Base-by-base conservation (phyloP, 2,329 filamentous ascomycete genomes). In the Aspergillaceae sp. region DNA sequence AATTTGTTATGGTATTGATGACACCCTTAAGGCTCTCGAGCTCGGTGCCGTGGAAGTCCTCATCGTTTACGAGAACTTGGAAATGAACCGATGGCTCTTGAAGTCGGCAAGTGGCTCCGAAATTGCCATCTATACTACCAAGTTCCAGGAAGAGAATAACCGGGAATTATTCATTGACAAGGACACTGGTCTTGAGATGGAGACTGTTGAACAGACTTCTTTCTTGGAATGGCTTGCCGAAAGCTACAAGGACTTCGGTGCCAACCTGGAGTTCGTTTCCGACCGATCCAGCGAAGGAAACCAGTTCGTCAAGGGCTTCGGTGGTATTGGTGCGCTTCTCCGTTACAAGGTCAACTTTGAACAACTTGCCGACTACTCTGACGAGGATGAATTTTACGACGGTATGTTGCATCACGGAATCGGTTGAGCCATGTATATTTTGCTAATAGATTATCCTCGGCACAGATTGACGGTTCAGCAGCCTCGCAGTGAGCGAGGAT, bases 281-380 rank as follows among this genome's bases (percentile, higher is more conserved):
- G 94, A 98, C 68, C 85, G 89, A 56, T 97, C 91, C 50, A 94
- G 87, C 51, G 92, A 98, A 74, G 92, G 92, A 67, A 98, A 98
- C 74, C 92, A 98, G 76, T 98, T 98, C 73, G 92, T 98, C 63
- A 97, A 96, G 77, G 92, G 92, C 54, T 98, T 98, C 65, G 92
- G 92, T 83, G 92, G 92, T 65, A 95, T 98, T 60, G 92, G 92
- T 57, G 91, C 91, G 55, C 84, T 98, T 63, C 82, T 98, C 66
- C 89, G 92, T 60, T 98, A 98, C 83, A 96, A 96, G 78, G 88
- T 98, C 78, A 98, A 98, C 78, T 98, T 98, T 74, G 94, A 98
- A 74, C 94, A 98, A 73, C 80, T 98, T 71, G 86, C 85, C 70
- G 92, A 97, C 69, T 78, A 86, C 69, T 82, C 86, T 64, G 90